Evolutionary conservation across 202 grass and related monocot species (phyloP), one percentile per base, ranked within the genome.

Genomic region (Dendrocalamus latiflorus): DNA sequence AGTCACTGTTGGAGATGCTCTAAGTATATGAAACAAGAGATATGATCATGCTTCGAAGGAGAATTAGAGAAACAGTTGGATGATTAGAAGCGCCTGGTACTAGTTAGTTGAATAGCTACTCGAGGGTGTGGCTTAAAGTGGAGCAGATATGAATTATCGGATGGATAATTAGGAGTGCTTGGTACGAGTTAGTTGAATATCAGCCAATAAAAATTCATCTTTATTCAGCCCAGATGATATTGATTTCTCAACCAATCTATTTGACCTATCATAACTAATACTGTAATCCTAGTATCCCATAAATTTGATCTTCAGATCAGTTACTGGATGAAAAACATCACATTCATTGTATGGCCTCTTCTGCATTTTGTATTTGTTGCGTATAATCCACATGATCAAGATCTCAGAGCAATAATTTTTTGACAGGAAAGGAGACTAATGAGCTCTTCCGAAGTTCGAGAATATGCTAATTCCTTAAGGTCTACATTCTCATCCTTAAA

Each of bases 401-500:
- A 55, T 72, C 34, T 51, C 21, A 75, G 43, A 68, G 26, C 60
- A 50, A 70, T 58, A 44, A 5, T 16, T 11, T 76, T 54, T 72
- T 93, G 59, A 42, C 80, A 95, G 90, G 90, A 95, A 86, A 59
- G 89, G 75, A 90, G 54, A 73, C 77, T 90, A 73, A 90, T 93
- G 90, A 87, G 57, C 10, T 78, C 90, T 75, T 86, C 75, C 41
- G 85, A 91, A 81, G 90, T 93, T 26, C 59, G 77, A 67, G 77
- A 84, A 22, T 95, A 91, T 69, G 69, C 89, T 72, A 95, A 81
- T 77, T 91, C 90, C 56, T 90, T 98, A 82, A 79, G 85, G 70
- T 93, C 95, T 74, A 93, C 92, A 34, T 87, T 98, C 73, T 98
- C 88, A 5, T 91, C 74, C 60, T 78, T 98, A 84, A 89, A 91